Conservation (phyloP, 768 basidiomycete genomes). For the Boletus patriciae region DNA sequence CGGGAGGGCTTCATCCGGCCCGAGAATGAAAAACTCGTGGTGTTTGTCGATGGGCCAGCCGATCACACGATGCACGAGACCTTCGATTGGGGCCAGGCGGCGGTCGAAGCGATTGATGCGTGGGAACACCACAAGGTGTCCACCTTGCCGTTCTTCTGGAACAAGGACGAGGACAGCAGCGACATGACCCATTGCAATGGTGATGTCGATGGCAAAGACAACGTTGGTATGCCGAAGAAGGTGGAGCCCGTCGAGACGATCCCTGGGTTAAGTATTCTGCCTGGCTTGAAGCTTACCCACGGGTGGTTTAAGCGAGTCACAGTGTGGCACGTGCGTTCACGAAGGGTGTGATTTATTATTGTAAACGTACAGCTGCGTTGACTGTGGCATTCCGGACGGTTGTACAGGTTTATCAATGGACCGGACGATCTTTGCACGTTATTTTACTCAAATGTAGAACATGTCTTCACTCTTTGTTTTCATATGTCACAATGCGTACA, state of each 20-base stretch:
- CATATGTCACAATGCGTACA: constrained; percentile 1
- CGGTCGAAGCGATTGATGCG: constrained; percentile 57
- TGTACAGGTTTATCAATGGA: background rate
- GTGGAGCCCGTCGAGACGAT: constrained; percentile 23
- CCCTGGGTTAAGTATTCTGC: constrained; percentile 21
- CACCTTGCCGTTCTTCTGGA: constrained; percentile 51
- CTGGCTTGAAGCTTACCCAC: constrained; percentile 25
- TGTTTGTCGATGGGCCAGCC: constrained; percentile 74
- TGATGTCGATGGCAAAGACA: background rate
- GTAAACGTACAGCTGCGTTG: constrained; percentile 12
- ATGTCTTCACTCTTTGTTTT: background rate
- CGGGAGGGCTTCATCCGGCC: constrained; percentile 73
- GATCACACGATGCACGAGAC: constrained; percentile 49
- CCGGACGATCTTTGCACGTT: constrained; percentile 1
- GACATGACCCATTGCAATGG: constrained; percentile 24
- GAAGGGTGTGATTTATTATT: constrained; percentile 20
- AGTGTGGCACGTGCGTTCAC: constrained; percentile 33
- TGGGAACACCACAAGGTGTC: constrained; percentile 49
- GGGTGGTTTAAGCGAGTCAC: constrained; percentile 32
- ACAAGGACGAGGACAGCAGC: constrained; percentile 38
- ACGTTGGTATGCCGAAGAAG: background rate
- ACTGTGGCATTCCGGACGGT: constrained; percentile 2
- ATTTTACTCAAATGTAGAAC: background rate
- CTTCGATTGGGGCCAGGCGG: constrained; percentile 80
- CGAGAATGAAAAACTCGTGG: constrained; percentile 57